phyloP scores from a whole-genome alignment of 495 filamentous ascomycete species.

The Glonium stellatum region DNA sequence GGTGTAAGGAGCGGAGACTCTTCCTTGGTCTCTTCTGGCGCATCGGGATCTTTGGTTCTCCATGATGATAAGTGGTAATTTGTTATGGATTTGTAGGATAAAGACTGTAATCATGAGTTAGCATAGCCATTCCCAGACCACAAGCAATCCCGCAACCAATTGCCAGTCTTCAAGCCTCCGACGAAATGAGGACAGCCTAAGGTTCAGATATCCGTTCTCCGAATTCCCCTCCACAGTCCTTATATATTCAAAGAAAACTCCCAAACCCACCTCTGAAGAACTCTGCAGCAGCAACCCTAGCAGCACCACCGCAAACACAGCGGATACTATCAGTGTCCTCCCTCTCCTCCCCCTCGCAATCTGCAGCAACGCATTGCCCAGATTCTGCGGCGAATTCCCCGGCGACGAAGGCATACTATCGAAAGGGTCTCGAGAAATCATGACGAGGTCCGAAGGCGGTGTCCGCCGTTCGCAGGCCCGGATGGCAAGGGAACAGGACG shows the following conservation, averaged over 20 bases:
- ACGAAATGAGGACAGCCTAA: not conserved
- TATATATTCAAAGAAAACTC: not conserved
- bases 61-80: conserved; percentile 26
- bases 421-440: conserved; percentile 17
- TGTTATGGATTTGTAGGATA: conserved; percentile 22
- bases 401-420: conserved; percentile 20
- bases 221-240: not conserved
- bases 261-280: conserved; percentile 22
- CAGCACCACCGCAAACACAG: conserved; percentile 20
- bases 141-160: no score
- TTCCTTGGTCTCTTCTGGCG: conserved; percentile 7
- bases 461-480: not conserved
- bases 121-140: conserved; percentile 1
- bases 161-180: no score
- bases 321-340: conserved; percentile 14
- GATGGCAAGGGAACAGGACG: not conserved
- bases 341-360: conserved; percentile 21
- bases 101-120: conserved; percentile 9
- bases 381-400: conserved; percentile 8
- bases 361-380: conserved; percentile 13
- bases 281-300: conserved; percentile 9
- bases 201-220: not conserved
- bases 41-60: conserved; percentile 16
- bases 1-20: conserved; percentile 17
- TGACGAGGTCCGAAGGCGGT: not conserved